phyloP scores from a whole-genome alignment of 805 yeast species.

The Suhomyces sp. region DNA sequence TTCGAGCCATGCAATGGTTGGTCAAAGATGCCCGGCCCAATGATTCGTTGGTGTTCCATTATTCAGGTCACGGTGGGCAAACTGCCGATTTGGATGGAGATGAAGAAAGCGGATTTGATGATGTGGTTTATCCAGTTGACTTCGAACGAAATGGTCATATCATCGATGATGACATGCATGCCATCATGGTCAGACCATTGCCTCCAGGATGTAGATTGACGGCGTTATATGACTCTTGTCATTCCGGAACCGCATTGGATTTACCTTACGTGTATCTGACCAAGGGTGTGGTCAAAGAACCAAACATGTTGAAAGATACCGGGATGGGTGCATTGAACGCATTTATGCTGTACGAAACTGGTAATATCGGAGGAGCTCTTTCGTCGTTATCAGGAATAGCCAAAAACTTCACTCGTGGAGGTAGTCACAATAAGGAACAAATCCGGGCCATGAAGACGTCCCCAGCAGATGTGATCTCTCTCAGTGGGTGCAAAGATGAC shows the following conservation, averaged over 20 bases:
- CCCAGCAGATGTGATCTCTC: conserved; percentile 38
- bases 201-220: conserved; percentile 40
- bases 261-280: conserved; percentile 41
- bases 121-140: conserved; percentile 39
- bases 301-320: conserved; percentile 36
- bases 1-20: conserved; percentile 42
- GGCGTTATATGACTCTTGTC: conserved; percentile 40
- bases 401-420: conserved; percentile 27
- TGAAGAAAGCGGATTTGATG: conserved; percentile 38
- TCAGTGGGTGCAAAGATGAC: conserved; percentile 41
- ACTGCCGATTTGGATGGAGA: conserved; percentile 38
- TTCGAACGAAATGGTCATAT: conserved; percentile 33
- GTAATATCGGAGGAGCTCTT: conserved; percentile 40
- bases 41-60: conserved; percentile 40
- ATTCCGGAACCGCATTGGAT: conserved; percentile 42
- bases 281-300: conserved; percentile 41
- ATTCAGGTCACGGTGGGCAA: conserved; percentile 41
- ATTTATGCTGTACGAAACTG: conserved; percentile 29
- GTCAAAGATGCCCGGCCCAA: conserved; percentile 38
- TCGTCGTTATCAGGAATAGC: conserved; percentile 34
- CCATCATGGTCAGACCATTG: conserved; percentile 35
- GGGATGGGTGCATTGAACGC: conserved; percentile 36
- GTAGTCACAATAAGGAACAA: conserved; percentile 21
- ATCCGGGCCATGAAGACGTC: conserved; percentile 31
- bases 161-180: conserved; percentile 41